Evolutionary conservation across 179 eudicot genomes (phyloP).

Genomic region (Actinidia polygama): DNA sequence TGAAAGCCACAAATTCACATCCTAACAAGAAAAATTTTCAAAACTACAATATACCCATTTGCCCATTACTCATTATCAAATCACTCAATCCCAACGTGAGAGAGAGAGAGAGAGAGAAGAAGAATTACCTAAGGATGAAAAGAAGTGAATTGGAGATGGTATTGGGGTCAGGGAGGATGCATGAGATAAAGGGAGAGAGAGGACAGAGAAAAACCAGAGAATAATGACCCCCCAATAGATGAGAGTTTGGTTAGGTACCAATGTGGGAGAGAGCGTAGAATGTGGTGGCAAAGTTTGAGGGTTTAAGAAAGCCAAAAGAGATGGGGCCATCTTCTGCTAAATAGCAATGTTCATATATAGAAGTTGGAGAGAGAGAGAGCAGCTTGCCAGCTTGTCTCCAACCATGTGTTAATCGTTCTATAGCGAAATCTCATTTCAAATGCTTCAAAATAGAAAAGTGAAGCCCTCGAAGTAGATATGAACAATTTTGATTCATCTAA

Average conservation of each 20-base stretch:
- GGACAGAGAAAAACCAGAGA: background rate
- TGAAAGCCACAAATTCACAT: background rate
- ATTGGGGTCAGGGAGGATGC: too few relatives aligned
- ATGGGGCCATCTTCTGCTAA: too few relatives aligned
- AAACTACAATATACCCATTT: background rate
- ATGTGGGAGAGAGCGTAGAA: slow-evolving; percentile 17
- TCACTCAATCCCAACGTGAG: background rate
- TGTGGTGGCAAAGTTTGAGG: slow-evolving; percentile 1
- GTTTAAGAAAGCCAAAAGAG: background rate
- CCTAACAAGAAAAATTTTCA: slow-evolving; percentile 1
- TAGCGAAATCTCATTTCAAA: too few relatives aligned
- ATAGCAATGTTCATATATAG: too few relatives aligned
- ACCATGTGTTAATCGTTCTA: too few relatives aligned
- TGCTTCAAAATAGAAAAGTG: too few relatives aligned
- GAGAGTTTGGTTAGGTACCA: slow-evolving; percentile 4
- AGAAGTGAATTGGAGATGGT: background rate
- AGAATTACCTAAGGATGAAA: slow-evolving; percentile 1
- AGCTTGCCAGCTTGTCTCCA: too few relatives aligned
- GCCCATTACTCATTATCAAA: background rate
- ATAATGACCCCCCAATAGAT: background rate
- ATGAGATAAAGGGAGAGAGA: too few relatives aligned
- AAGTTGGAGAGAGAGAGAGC: too few relatives aligned
- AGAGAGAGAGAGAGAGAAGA: background rate
- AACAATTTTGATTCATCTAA: too few relatives aligned
- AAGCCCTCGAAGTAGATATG: too few relatives aligned